Percentiles rank a stretch among this genome's conserved stretches.
Conservation (phyloP, 2,329 filamentous ascomycete genomes). For the Aureobasidium sp. region DNA sequence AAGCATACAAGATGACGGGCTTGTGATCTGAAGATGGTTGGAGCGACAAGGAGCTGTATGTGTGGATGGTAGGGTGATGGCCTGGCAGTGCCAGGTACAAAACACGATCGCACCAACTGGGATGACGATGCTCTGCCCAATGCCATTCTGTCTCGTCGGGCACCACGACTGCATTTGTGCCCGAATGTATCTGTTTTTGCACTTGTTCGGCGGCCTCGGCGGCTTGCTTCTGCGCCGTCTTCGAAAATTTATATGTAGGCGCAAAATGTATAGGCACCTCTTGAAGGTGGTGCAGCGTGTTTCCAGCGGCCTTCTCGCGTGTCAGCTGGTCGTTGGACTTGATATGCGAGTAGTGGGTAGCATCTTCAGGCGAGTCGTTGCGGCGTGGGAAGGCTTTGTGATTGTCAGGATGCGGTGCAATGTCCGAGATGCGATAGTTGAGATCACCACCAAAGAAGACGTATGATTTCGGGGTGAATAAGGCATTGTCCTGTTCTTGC, state of each 20-base stretch:
- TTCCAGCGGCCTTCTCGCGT: slow-evolving; percentile 58
- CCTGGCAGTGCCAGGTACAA: slow-evolving; percentile 55
- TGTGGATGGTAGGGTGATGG: slow-evolving; percentile 46
- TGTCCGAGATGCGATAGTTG: slow-evolving; percentile 80
- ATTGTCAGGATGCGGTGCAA: slow-evolving; percentile 45
- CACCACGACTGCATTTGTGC: slow-evolving; percentile 18
- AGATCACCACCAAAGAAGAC: slow-evolving; percentile 86
- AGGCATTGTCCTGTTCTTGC: neutral
- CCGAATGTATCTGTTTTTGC: neutral
- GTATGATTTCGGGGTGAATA: slow-evolving; percentile 34
- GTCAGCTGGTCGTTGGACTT: slow-evolving; percentile 71
- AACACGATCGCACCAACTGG: slow-evolving; percentile 89
- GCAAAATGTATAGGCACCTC: slow-evolving; percentile 73
- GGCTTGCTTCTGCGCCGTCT: slow-evolving; percentile 28
- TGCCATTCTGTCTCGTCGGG: slow-evolving; percentile 44
- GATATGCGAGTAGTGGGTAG: slow-evolving; percentile 61
- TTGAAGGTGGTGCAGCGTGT: slow-evolving; percentile 67
- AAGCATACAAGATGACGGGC: slow-evolving; percentile 64
- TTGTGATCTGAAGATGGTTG: slow-evolving; percentile 82
- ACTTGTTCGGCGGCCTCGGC: slow-evolving; percentile 19
- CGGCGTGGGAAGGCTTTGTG: slow-evolving; percentile 54
- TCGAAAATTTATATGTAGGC: slow-evolving; percentile 86
- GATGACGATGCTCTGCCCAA: slow-evolving; percentile 78
- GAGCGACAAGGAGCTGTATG: slow-evolving; percentile 68
- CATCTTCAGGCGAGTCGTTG: slow-evolving; percentile 40